phyloP scores from a whole-genome alignment of 257 asterid genomes.

The Fraxinus anomala region DNA sequence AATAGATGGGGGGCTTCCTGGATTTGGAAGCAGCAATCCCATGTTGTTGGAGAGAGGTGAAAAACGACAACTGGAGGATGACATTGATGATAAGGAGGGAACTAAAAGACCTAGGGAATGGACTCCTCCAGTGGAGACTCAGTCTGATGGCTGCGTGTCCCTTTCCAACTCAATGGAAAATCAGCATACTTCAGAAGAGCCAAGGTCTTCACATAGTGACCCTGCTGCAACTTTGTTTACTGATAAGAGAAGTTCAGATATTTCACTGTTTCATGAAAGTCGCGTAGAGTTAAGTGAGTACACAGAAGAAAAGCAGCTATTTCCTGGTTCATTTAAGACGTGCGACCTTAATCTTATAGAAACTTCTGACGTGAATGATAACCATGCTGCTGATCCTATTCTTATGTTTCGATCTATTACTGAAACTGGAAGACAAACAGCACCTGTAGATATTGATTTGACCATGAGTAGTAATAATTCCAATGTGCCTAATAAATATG shows the following conservation, averaged over 20 bases:
- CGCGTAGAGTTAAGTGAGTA: conserved; percentile 42
- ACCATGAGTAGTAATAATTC: conserved; percentile 51
- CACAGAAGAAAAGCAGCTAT: conserved; percentile 62
- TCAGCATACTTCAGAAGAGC: conserved; percentile 45
- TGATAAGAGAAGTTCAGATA: conserved; percentile 51
- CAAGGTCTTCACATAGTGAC: conserved; percentile 40
- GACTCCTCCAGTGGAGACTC: conserved; percentile 36
- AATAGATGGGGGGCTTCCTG: conserved; percentile 42
- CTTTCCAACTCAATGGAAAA: conserved; percentile 45
- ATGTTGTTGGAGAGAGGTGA: conserved; percentile 49
- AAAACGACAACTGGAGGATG: conserved; percentile 54
- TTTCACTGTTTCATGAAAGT: conserved; percentile 50
- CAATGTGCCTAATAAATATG: conserved; percentile 40
- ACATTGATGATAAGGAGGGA: conserved; percentile 44
- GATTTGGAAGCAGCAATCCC: conserved; percentile 43
- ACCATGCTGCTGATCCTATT: conserved; percentile 46
- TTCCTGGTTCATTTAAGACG: conserved; percentile 76
- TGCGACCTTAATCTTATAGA: conserved; percentile 86
- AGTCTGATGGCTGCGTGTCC: conserved; percentile 38
- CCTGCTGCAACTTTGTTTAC: conserved; percentile 36
- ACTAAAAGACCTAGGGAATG: conserved; percentile 57
- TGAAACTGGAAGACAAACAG: conserved; percentile 42
- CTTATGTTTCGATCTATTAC: conserved; percentile 42
- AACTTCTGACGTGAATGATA: conserved; percentile 58
- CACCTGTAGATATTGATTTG: conserved; percentile 68